These are phyloP conservation scores for Debaryomyces coudertii DNA, from an alignment of 1,139 yeast species.

Conservation along the genomic window DNA sequence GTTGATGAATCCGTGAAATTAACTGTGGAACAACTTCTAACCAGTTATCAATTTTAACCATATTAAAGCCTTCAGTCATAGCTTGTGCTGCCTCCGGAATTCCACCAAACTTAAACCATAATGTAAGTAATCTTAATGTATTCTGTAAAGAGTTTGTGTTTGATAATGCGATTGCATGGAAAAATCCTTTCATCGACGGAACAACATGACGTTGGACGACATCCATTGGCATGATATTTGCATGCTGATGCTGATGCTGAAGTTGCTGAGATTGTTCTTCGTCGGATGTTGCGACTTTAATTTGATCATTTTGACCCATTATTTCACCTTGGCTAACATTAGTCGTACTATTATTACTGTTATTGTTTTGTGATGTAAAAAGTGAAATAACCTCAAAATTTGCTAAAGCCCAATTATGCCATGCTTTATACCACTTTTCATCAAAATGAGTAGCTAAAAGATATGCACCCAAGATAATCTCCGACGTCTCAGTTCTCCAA, in stretches of 20 bases:
- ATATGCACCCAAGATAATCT: constrained; percentile 85
- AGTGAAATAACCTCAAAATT: constrained; percentile 91
- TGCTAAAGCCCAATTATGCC: constrained; percentile 99
- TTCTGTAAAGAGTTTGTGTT: constrained; percentile 89
- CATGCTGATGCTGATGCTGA: constrained; percentile 16
- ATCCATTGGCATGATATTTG: constrained; percentile 51
- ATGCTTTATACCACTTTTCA: constrained; percentile 92
- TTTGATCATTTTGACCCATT: constrained; percentile 28
- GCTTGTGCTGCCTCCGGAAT: constrained; percentile 89
- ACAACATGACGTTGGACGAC: constrained; percentile 83
- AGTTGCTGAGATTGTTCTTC: constrained; percentile 11
- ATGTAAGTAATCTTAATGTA: constrained; percentile 81
- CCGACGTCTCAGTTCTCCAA: constrained; percentile 83
- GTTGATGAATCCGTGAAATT: constrained; percentile 95
- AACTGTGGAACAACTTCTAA: constrained; percentile 93
- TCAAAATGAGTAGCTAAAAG: constrained; percentile 94
- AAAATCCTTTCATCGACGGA: constrained; percentile 94
- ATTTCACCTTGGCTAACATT: constrained; percentile 25
- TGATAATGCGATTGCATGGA: constrained; percentile 90
- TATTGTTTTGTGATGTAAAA: constrained; percentile 45
- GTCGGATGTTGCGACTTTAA: constrained; percentile 20
- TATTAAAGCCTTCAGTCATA: constrained; percentile 85
- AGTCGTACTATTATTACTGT: constrained; percentile 24
- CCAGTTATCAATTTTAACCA: constrained; percentile 94
- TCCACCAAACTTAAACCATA: constrained; percentile 98